Conservation (phyloP, 1,139 yeast species). For the Lodderomyces margitis region DNA sequence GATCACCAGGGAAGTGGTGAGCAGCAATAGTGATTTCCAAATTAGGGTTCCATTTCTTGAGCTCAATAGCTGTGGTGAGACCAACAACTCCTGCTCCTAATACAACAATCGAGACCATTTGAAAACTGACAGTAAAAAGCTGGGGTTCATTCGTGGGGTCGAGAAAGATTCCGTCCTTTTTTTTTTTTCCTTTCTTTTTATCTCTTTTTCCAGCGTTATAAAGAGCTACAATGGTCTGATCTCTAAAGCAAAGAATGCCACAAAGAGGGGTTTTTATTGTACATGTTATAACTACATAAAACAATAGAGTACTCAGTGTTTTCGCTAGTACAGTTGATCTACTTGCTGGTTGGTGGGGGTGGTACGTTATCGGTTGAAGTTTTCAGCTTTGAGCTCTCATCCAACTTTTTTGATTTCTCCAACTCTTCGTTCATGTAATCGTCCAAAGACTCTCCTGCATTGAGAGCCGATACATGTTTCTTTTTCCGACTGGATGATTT, state of each 20-base stretch:
- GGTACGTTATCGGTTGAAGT: conserved; percentile 11
- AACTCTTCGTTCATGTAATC: conserved; percentile 49
- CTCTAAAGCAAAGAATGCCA: too few relatives aligned
- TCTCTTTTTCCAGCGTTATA: background rate
- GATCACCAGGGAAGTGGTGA: conserved; percentile 40
- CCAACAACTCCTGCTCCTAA: conserved; percentile 46
- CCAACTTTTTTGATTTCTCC: conserved; percentile 41
- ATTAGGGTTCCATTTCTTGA: conserved; percentile 22
- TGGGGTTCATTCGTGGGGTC: background rate
- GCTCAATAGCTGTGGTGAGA: conserved; percentile 36
- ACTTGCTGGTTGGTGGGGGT: conserved; percentile 24
- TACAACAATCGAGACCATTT: conserved; percentile 23
- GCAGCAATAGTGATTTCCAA: conserved; percentile 31
- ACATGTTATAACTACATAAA: too few relatives aligned
- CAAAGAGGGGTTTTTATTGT: too few relatives aligned
- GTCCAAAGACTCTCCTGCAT: conserved; percentile 29
- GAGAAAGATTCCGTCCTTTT: background rate
- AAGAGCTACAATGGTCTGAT: too few relatives aligned
- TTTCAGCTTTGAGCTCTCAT: conserved; percentile 15
- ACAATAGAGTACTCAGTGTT: background rate
- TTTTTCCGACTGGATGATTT: conserved; percentile 26
- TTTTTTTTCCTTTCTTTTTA: background rate
- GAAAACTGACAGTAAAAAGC: background rate
- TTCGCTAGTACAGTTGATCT: background rate
- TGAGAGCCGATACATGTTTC: conserved; percentile 28